phyloP scores from a whole-genome alignment of 805 yeast species.

The Sugiyamaella smithiae region DNA sequence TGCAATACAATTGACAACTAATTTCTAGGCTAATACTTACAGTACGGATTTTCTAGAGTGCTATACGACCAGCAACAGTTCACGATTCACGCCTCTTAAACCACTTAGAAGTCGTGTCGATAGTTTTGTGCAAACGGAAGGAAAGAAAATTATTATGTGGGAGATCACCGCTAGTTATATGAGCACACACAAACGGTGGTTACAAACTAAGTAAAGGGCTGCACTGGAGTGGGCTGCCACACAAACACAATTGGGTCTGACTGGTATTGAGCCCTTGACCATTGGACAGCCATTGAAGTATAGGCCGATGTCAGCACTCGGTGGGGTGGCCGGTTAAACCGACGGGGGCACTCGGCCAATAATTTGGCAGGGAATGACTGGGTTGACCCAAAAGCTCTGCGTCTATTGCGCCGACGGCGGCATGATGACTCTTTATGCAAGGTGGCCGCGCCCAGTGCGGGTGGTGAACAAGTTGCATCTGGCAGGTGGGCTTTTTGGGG shows the following conservation, averaged over 20 bases:
- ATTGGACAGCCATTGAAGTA: not conserved
- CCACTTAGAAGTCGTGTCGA: not conserved
- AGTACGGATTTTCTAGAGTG: not conserved
- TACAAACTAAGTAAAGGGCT: conserved; percentile 1
- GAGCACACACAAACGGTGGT: too few species aligned
- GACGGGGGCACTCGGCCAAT: conserved; percentile 5
- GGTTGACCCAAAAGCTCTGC: too few species aligned
- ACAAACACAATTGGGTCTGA: not conserved
- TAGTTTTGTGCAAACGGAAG: conserved; percentile 4
- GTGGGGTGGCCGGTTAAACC: conserved; percentile 3
- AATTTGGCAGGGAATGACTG: not conserved
- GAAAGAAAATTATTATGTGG: not conserved
- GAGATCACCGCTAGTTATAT: not conserved
- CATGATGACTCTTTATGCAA: conserved; percentile 6
- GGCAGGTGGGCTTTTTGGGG: too few species aligned
- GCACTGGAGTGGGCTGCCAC: not conserved
- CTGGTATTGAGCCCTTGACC: not conserved
- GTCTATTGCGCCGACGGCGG: conserved; percentile 3
- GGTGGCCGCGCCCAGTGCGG: not conserved
- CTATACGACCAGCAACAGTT: not conserved
- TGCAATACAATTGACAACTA: too few species aligned
- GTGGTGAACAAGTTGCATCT: too few species aligned
- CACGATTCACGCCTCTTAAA: not conserved
- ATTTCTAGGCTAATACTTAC: too few species aligned
- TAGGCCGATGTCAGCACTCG: too few species aligned